Evolutionary conservation across 2,329 filamentous ascomycete genomes (phyloP), one percentile per base, ranked within the genome.

Genomic region (Penicillium italicum): DNA sequence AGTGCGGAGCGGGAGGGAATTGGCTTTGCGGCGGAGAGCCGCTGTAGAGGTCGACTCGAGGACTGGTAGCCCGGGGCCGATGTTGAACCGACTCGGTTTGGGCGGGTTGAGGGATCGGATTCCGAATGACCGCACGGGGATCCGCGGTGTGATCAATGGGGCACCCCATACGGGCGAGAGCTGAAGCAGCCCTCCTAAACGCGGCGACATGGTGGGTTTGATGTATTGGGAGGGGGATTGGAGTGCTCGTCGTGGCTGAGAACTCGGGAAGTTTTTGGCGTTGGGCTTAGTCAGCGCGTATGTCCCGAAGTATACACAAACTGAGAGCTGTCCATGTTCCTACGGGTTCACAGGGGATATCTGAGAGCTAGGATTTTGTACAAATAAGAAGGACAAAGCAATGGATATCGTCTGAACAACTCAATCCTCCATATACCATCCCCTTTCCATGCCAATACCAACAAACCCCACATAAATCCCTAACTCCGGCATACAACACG

Each of bases 1-100:
- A 2, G 91, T 87, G 28, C 94, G 88, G 40, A 83, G 77, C 7
- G 85, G 85, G 11, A 85, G 79, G 0, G 79, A 83, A 61, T 78
- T 77, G 37, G 79, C 76, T 72, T 82, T 84, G 47, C 84, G 82
- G 54, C 78, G 74, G 53, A 86, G 78, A 3, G 85, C 85, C n/a
- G 82, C 83, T 3, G 79, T 77, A 9, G 79, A 78, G 10, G 81
- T 82, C 55, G 82, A 78, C 53, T 79, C 75, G 34, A 87, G 78
- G n/a, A 81, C 71, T 7, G 76, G 75, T 16, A 82, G 76, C 42
- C 74, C 72, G 55, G 77, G 75, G 58, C 76, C 72, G 67, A 79
- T 72, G 67, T 83, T 81, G 75, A 82, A 85, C 58, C 79, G 80
- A 62, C 75, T 78, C 36, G 73, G 68, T 63, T 75, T 76, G 41